Base-by-base conservation (phyloP, 2,329 filamentous ascomycete species). In the Botrytis porri region DNA sequence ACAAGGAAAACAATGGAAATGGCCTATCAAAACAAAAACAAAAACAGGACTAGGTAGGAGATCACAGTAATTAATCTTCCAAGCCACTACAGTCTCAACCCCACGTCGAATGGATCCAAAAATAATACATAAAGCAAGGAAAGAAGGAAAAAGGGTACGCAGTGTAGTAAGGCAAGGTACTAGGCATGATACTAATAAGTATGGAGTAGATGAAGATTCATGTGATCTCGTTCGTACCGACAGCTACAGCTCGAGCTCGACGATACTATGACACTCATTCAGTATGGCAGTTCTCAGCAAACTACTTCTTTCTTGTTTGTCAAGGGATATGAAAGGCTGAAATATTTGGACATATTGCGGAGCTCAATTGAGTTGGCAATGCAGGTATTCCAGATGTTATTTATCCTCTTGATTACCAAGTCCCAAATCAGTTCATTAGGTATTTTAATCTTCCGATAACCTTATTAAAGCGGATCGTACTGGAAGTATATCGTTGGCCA, bases 281-380 rank as follows among this genome's bases (percentile, higher is more conserved):
- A 39, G 4, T 39, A 62, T n/a, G 25, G n/a, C 35, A 62, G 37
- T 18, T 62, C 60, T 20, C 8, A 39, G 35, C 20, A 18, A 16
- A n/a, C n/a, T 6, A 20, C 32, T 1, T n/a, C 35, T 14, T 4
- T 39, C 16, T 12, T 4, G n/a, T 57, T 39, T 62, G 35, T n/a
- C 22, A 62, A 14, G 9, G 9, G 18, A 51, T 25, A 20, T 48
- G 18, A n/a, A 41, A 20, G n/a, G 39, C 63, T 51, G 45, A 16
- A n/a, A 16, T n/a, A 18, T 22, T 22, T 25, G 60, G 18, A 39
- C 18, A 12, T 41, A 45, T 61, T 70, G 48, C 67, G 67, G 67
- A 41, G 54, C 67, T 39, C 67, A 61, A 70, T 61, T 41, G 67
- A 43, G 67, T 32, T 67, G 54, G 62, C 64, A 75, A 64, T 62